Evolutionary conservation across 2,329 filamentous ascomycete genomes (phyloP).

Genomic region (Phaeosphaeria sp.): DNA sequence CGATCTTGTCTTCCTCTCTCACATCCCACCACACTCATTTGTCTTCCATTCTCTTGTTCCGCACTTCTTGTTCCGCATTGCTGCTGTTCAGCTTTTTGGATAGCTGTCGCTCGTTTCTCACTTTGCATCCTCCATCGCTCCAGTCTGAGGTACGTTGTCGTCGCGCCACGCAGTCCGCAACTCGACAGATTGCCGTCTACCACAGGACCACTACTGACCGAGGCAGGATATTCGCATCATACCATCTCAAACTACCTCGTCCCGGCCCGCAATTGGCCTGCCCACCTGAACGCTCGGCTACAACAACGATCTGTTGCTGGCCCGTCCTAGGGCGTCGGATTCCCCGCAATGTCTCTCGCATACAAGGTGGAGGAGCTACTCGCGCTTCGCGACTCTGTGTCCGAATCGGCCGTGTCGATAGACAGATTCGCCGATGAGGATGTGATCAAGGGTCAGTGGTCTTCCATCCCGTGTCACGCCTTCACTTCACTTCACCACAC

Average conservation of each 20-base stretch:
- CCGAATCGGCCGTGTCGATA: slow-evolving; percentile 51
- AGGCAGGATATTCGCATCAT: slow-evolving; percentile 46
- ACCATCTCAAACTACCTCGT: slow-evolving; percentile 41
- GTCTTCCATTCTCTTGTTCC: slow-evolving; percentile 47
- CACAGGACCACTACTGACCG: slow-evolving; percentile 7
- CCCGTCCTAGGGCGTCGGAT: slow-evolving; percentile 11
- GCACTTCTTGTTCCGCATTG: slow-evolving; percentile 46
- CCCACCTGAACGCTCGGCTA: slow-evolving; percentile 7
- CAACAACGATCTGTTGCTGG: slow-evolving; percentile 12
- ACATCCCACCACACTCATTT: slow-evolving; percentile 44
- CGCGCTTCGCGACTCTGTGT: slow-evolving; percentile 49
- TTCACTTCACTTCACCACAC: slow-evolving; percentile 18
- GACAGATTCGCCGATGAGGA: slow-evolving; percentile 52
- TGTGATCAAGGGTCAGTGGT: slow-evolving; percentile 50
- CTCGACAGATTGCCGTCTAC: background rate
- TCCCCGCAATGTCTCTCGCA: slow-evolving; percentile 38
- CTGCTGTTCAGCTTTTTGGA: slow-evolving; percentile 47
- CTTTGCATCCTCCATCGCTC: slow-evolving; percentile 34
- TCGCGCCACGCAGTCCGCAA: background rate
- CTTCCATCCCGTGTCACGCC: background rate
- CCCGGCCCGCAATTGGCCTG: slow-evolving; percentile 14
- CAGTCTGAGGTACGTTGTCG: slow-evolving; percentile 38
- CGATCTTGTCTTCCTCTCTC: slow-evolving; percentile 8
- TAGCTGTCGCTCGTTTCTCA: slow-evolving; percentile 45
- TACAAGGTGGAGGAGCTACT: slow-evolving; percentile 53